phyloP scores from a whole-genome alignment of 345 rosid genomes.

The Brassica cretica region DNA sequence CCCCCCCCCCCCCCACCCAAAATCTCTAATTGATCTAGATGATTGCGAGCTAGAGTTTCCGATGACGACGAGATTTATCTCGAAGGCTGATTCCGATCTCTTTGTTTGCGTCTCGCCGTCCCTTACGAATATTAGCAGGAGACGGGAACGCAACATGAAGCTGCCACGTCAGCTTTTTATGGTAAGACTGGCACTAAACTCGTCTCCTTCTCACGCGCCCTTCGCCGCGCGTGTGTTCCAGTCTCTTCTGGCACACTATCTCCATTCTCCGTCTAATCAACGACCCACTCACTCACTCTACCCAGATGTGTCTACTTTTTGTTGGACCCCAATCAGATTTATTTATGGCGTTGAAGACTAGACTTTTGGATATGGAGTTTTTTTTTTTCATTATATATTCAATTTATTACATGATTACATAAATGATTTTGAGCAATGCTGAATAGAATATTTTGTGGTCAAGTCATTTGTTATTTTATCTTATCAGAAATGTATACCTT shows the following conservation, averaged over 20 bases:
- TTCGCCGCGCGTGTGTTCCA: not conserved
- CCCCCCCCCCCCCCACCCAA: too few species aligned
- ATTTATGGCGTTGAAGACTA: not conserved
- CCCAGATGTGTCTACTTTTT: not conserved
- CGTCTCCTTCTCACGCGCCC: not conserved
- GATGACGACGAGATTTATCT: not conserved
- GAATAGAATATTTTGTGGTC: too few species aligned
- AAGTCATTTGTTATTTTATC: too few species aligned
- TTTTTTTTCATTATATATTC: not conserved
- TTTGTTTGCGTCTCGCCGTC: not conserved
- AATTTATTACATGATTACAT: not conserved
- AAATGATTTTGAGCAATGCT: too few species aligned
- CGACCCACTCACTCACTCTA: not conserved
- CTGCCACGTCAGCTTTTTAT: not conserved
- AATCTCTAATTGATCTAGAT: not conserved
- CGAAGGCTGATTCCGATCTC: not conserved
- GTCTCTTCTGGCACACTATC: not conserved
- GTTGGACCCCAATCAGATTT: not conserved
- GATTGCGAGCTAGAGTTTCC: not conserved
- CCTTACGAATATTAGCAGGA: not conserved
- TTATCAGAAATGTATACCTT: too few species aligned
- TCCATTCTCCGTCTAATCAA: not conserved
- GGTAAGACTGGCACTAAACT: not conserved
- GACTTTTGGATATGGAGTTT: not conserved
- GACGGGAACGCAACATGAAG: not conserved